phyloP scores from a whole-genome alignment of 495 filamentous ascomycete species.

The Amphirosellinia nigrospora region DNA sequence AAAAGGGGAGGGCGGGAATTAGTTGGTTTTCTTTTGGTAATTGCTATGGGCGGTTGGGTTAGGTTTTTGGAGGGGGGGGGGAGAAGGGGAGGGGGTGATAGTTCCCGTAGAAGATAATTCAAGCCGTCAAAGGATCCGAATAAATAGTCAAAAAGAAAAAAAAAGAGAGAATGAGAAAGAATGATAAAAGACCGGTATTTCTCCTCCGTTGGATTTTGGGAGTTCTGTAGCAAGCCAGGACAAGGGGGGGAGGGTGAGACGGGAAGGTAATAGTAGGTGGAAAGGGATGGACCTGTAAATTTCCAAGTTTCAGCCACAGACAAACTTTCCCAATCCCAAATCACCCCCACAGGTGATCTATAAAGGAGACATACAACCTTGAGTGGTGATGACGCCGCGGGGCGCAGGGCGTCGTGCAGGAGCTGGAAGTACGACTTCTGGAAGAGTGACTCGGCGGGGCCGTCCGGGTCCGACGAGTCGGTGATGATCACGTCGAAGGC shows the following conservation, averaged over 20 bases:
- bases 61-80: background rate
- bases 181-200: constrained; percentile 7
- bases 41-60: background rate
- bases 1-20: constrained; percentile 19
- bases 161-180: background rate
- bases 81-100: constrained; percentile 17
- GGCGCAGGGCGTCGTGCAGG: constrained; percentile 81
- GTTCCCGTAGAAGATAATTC: background rate
- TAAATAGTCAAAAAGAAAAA: background rate
- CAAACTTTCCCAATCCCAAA: constrained; percentile 17
- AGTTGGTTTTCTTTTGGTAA: background rate
- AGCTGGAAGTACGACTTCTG: constrained; percentile 99
- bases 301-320: constrained; percentile 35
- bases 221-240: too few relatives aligned
- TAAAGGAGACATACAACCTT: constrained; percentile 98
- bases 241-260: constrained; percentile 26
- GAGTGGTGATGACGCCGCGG: constrained; percentile 98
- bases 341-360: constrained; percentile 34
- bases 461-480: constrained; percentile 96
- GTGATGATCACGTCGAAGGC: constrained; percentile 99
- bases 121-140: constrained; percentile 11
- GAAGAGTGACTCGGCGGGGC: constrained; percentile 94
- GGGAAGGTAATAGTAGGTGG: constrained; percentile 28
- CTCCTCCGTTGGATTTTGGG: constrained; percentile 11
- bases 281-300: constrained; percentile 29